Conservation (phyloP, 805 yeast genomes). For the Nakazawaea anatomiae region DNA sequence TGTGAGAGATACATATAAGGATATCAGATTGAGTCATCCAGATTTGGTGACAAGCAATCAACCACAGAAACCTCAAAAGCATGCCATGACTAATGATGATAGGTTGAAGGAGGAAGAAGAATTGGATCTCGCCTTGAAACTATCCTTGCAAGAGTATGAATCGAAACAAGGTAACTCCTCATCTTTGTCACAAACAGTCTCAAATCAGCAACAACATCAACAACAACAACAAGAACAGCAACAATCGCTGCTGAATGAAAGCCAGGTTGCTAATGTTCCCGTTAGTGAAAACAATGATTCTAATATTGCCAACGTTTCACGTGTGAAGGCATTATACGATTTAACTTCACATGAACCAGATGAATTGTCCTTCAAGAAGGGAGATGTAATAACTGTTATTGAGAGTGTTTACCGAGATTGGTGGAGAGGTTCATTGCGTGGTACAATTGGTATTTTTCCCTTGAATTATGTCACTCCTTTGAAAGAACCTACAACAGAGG, state of each 20-base stretch:
- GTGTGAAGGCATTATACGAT: constrained; percentile 84
- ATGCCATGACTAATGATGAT: constrained; percentile 38
- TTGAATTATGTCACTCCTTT: constrained; percentile 83
- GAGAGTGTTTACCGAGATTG: constrained; percentile 90
- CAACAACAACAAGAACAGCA: constrained; percentile 16
- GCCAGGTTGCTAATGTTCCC: constrained; percentile 10
- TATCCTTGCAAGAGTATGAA: constrained; percentile 63
- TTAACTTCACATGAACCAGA: constrained; percentile 74
- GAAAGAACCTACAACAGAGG: constrained; percentile 57
- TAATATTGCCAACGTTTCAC: constrained; percentile 35
- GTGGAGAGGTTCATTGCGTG: constrained; percentile 88
- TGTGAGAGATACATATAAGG: constrained; percentile 55
- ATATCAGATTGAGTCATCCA: constrained; percentile 39
- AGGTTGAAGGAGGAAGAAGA: constrained; percentile 69
- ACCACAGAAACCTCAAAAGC: constrained; percentile 59
- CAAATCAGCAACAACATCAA: constrained; percentile 11
- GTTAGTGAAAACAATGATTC: constrained; percentile 16
- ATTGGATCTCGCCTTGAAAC: constrained; percentile 64
- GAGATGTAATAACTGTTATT: constrained; percentile 81
- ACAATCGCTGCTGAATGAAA: constrained; percentile 3
- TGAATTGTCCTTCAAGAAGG: constrained; percentile 80
- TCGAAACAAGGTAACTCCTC: constrained; percentile 24
- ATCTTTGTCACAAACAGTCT: constrained; percentile 12
- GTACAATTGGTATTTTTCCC: constrained; percentile 85
- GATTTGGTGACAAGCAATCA: constrained; percentile 17